phyloP scores from a whole-genome alignment of 2,329 filamentous ascomycete genomes.

The Aspergillus tamarii region DNA sequence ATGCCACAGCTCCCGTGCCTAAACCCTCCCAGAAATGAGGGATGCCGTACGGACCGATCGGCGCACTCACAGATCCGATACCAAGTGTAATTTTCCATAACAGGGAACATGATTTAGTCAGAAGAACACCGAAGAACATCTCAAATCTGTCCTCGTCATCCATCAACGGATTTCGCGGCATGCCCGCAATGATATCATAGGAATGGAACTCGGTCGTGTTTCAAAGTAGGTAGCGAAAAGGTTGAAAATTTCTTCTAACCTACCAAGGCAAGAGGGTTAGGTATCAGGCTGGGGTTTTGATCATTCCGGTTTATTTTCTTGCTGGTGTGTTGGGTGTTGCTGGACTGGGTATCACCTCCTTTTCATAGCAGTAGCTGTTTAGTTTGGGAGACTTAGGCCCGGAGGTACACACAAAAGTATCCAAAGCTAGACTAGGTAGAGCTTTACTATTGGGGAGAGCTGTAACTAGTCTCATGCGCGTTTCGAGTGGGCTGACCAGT shows the following conservation, averaged over 20 bases:
- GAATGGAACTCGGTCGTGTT: neutral
- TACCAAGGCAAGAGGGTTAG: neutral
- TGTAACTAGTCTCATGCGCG: neutral
- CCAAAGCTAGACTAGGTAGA: slow-evolving; percentile 1
- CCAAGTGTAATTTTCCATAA: neutral
- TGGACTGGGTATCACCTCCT: slow-evolving; percentile 5
- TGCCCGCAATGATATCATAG: neutral
- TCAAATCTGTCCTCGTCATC: neutral
- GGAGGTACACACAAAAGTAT: neutral
- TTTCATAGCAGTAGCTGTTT: neutral
- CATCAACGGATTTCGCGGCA: neutral
- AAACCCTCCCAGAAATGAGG: neutral
- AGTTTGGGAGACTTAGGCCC: neutral
- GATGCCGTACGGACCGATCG: slow-evolving; percentile 5
- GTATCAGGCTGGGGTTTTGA: neutral
- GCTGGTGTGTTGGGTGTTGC: slow-evolving; percentile 2
- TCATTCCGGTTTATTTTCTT: slow-evolving; percentile 8
- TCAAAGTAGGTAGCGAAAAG: neutral
- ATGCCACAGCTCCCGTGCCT: neutral
- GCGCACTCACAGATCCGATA: neutral
- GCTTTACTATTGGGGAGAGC: slow-evolving; percentile 3
- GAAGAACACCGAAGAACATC: neutral
- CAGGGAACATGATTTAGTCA: neutral
- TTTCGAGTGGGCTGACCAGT: neutral
- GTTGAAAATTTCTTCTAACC: neutral